Base-by-base conservation (phyloP, 192 early-diverging fungal species). In the Glomus cerebriforme region DNA sequence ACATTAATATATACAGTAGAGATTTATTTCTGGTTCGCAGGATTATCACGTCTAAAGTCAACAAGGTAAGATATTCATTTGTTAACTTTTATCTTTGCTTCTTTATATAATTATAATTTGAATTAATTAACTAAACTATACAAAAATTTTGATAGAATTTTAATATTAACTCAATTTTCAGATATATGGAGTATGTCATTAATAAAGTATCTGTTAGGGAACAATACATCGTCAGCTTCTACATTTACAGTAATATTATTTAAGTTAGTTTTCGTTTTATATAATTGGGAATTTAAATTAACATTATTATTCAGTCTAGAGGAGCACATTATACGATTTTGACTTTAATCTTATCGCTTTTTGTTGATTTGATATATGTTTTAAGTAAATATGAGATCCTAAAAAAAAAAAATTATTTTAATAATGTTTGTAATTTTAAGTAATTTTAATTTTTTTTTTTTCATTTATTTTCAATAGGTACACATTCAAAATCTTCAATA, bases 141-240 rank as follows among this genome's bases (percentile, higher is more conserved):
- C 9, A 13, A 59, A 47, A 58, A 26, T 69, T 7, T n/a, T 32
- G 12, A 37, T 76, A 86, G 85, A 66, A 77, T 70, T 45, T 62
- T 86, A 47, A 83, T 86, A 77, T 58, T 86, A 66, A 86, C 85
- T 1, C 82, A 86, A 47, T 86, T 84, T 49, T 67, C 85, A 22
- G 81, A 82, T 24, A 82, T 86, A 58, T 86, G 85, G 85, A 79
- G 79, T 75, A 82, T 79, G 22, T 70, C 82, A 15, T 75, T 86
- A 7, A 29, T 81, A 22, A 79, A 75, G 39, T 82, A 69, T n/a
- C n/a, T 81, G 10, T 59, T 83, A 10, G 77, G 81, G 59, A 81
- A 83, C 32, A 59, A 78, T 17, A 66, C 82, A 37, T 68, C 77
- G 10, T 78, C 75, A 1, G 77, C 82, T 58, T 58, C 43, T 24